These are phyloP conservation scores for Eutrema yunnanense DNA, from an alignment of 345 rosid genomes.

Conservation along the genomic window DNA sequence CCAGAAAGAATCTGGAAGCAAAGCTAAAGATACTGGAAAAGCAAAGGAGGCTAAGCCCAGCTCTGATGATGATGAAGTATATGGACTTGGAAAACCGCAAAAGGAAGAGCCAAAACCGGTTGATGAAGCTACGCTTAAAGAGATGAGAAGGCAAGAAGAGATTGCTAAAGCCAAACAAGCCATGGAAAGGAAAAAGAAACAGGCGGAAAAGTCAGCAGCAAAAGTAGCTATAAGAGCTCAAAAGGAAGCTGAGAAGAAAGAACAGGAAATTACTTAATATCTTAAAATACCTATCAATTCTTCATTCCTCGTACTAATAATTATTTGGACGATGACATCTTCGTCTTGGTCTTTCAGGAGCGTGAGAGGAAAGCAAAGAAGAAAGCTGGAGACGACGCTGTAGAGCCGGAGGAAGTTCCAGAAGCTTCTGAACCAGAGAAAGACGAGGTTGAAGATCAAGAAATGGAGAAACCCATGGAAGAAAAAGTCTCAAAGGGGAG, in stretches of 20 bases:
- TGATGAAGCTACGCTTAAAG: slow-evolving; percentile 61
- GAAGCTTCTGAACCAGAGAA: slow-evolving; percentile 48
- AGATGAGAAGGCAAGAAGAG: slow-evolving; percentile 75
- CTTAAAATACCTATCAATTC: background rate
- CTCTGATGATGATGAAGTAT: slow-evolving; percentile 32
- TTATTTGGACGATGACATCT: background rate
- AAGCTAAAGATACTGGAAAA: slow-evolving; percentile 1
- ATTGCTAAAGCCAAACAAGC: slow-evolving; percentile 69
- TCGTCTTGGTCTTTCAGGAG: slow-evolving; percentile 44
- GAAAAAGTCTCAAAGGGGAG: slow-evolving; percentile 38
- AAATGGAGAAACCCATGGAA: slow-evolving; percentile 20
- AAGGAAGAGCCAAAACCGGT: slow-evolving; percentile 33
- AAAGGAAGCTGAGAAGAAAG: slow-evolving; percentile 84
- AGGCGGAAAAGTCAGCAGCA: slow-evolving; percentile 72
- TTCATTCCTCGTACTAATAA: background rate
- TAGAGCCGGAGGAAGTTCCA: slow-evolving; percentile 45
- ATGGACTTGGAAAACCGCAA: slow-evolving; percentile 23
- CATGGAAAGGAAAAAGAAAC: slow-evolving; percentile 78
- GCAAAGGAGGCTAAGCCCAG: slow-evolving; percentile 18
- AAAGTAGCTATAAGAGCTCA: slow-evolving; percentile 74
- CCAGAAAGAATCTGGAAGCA: background rate
- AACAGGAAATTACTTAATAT: slow-evolving; percentile 46
- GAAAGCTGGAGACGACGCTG: slow-evolving; percentile 39
- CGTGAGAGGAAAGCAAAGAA: slow-evolving; percentile 76
- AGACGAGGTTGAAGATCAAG: slow-evolving; percentile 22